Percentiles rank a stretch among this genome's conserved stretches.
Evolutionary conservation across 2,329 filamentous ascomycete genomes (phyloP).

Genomic region (Botrytis fabae): DNA sequence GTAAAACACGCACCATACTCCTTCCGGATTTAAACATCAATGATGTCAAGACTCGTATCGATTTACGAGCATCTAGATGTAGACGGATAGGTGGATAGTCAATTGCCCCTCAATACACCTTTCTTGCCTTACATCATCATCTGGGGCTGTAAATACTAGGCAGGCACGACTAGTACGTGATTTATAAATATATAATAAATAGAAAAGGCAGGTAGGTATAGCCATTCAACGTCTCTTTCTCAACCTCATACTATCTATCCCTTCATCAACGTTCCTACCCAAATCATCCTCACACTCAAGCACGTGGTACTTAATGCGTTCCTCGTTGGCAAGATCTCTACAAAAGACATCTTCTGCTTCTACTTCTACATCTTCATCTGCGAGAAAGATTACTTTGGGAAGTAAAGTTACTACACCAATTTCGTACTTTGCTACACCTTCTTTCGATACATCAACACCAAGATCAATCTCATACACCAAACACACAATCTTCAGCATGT

Average conservation of each 20-base stretch:
- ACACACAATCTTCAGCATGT: not conserved
- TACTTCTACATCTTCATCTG: not conserved
- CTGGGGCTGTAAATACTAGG: not conserved
- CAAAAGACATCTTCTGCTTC: not conserved
- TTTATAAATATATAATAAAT: not conserved
- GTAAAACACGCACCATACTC: not conserved
- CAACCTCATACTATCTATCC: not conserved
- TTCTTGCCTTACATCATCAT: not conserved
- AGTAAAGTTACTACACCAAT: not conserved
- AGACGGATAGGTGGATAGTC: not conserved
- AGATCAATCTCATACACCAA: not conserved
- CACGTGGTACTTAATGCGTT: constrained; percentile 4
- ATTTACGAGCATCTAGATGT: not conserved
- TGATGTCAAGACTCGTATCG: constrained; percentile 6
- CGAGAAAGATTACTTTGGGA: not conserved
- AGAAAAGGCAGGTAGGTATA: not conserved
- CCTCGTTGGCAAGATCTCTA: not conserved
- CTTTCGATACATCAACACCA: not conserved
- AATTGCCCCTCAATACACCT: not conserved
- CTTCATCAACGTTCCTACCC: not conserved
- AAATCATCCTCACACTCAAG: not conserved
- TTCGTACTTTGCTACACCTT: not conserved
- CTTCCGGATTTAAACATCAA: constrained; percentile 3
- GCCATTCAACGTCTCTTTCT: not conserved
- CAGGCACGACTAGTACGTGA: not conserved